phyloP scores from a whole-genome alignment of 1,139 yeast genomes.

The Candida tropicalis region DNA sequence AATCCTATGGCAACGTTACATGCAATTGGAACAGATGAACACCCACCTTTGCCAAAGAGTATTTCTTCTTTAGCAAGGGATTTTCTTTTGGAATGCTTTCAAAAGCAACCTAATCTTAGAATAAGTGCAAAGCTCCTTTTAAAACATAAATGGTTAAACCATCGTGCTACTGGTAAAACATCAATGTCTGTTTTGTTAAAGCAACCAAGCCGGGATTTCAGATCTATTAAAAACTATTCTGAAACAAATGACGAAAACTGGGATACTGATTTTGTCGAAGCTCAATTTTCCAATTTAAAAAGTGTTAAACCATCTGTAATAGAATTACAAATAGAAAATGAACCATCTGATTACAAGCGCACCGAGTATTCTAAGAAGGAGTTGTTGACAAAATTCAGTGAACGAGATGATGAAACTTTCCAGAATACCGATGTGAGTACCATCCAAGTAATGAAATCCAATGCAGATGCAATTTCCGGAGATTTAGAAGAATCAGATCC shows the following conservation, averaged over 20 bases:
- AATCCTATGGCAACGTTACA: constrained; percentile 88
- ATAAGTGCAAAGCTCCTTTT: constrained; percentile 57
- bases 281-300: constrained; percentile 15
- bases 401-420: constrained; percentile 23
- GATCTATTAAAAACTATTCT: constrained; percentile 28
- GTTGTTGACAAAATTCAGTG: constrained; percentile 33
- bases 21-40: constrained; percentile 86
- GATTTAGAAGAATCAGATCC: constrained; percentile 38
- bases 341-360: neutral
- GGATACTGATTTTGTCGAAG: constrained; percentile 37
- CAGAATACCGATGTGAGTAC: constrained; percentile 7
- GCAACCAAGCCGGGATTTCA: constrained; percentile 18
- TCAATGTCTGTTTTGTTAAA: constrained; percentile 6
- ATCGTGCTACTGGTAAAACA: constrained; percentile 10
- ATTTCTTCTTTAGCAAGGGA: constrained; percentile 58
- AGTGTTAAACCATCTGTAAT: constrained; percentile 1
- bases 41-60: constrained; percentile 74
- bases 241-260: constrained; percentile 38
- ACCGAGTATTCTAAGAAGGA: constrained; percentile 27
- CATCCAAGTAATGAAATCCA: neutral
- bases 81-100: constrained; percentile 76
- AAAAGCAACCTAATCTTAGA: constrained; percentile 68
- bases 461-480: neutral
- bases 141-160: constrained; percentile 64
- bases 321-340: neutral